Evolutionary conservation across 2,329 filamentous ascomycete genomes (phyloP).

Genomic region (Geoglossum cookeanum): DNA sequence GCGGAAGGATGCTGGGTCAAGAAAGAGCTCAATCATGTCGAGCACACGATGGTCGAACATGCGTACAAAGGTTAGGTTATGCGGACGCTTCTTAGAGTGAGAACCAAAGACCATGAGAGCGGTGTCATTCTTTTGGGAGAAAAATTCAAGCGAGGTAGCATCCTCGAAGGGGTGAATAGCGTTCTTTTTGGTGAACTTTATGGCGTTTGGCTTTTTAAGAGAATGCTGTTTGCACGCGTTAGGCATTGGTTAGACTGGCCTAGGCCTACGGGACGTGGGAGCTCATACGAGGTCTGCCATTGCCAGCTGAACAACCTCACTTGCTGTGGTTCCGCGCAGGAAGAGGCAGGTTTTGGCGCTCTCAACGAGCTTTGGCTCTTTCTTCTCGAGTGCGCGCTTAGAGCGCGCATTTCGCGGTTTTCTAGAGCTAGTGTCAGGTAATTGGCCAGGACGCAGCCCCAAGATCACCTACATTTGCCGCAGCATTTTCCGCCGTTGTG

Average conservation of each 20-base stretch:
- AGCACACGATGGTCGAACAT: slow-evolving; percentile 74
- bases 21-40: slow-evolving; percentile 83
- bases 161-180: slow-evolving; percentile 88
- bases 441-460: too few relatives aligned
- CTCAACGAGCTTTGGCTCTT: slow-evolving; percentile 73
- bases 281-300: slow-evolving; percentile 47
- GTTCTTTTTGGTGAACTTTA: slow-evolving; percentile 97
- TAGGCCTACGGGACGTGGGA: too few relatives aligned
- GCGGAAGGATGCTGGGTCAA: slow-evolving; percentile 56
- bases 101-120: slow-evolving; percentile 67
- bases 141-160: slow-evolving; percentile 73
- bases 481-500: background rate
- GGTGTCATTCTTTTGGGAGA: slow-evolving; percentile 90
- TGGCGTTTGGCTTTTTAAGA: slow-evolving; percentile 64
- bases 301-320: slow-evolving; percentile 63
- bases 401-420: slow-evolving; percentile 71
- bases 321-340: slow-evolving; percentile 71
- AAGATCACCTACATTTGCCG: slow-evolving; percentile 3
- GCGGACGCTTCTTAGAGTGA: slow-evolving; percentile 87
- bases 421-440: slow-evolving; percentile 18
- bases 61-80: slow-evolving; percentile 65
- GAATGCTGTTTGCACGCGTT: slow-evolving; percentile 29
- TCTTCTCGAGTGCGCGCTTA: slow-evolving; percentile 85
- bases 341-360: slow-evolving; percentile 82
- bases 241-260: background rate